Evolutionary conservation across 2,329 filamentous ascomycete genomes (phyloP), one percentile per base, ranked within the genome.

Genomic region (Sporothrix pseudoabietina): DNA sequence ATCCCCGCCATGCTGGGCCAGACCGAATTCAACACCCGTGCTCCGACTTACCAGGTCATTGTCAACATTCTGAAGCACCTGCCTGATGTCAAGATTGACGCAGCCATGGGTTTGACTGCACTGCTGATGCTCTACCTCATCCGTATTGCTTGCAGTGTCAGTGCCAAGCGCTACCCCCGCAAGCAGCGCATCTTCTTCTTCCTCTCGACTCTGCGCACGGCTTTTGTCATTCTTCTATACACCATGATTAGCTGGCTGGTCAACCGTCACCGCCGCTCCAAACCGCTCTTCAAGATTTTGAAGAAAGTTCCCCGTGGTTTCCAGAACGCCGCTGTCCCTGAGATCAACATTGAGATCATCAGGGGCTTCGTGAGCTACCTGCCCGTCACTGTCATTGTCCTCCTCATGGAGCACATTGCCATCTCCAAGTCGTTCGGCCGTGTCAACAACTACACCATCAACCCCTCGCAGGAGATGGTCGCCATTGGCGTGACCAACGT

Each of bases 401-500:
- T 98, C 72, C 86, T 99, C 41, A 97, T 98, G 75, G 96, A 99
- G 83, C 96, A 99, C 81, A 97, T 99, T 78, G 94, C 96, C 72
- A 98, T 99, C 76, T 94, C 95, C 41, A 99, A 99, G 82, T 98
- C 95, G 0, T 98, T 99, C 77, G 96, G 96, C n/a, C 89, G 96
- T 75, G 89, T 98, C 78, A 98, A 98, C 85, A 97, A 98, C 84
- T 99, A 99, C 82, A 92, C 90, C 54, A 98, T 99, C 80, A 91
- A 98, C 78, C 95, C 96, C 0, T 98, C 95, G 0, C 96, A 99
- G 81, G 96, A 99, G 81, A 88, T 99, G 82, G 93, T 99, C 68
- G 95, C 94, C 41, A 97, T 98, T 77, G 96, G 96, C 75, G 89
- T 98, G 39, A 92, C 91, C 65, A 99, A 99, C 80, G 85, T 98